Conservation (phyloP, 257 asterid genomes). For the Galeopsis tetrahit region DNA sequence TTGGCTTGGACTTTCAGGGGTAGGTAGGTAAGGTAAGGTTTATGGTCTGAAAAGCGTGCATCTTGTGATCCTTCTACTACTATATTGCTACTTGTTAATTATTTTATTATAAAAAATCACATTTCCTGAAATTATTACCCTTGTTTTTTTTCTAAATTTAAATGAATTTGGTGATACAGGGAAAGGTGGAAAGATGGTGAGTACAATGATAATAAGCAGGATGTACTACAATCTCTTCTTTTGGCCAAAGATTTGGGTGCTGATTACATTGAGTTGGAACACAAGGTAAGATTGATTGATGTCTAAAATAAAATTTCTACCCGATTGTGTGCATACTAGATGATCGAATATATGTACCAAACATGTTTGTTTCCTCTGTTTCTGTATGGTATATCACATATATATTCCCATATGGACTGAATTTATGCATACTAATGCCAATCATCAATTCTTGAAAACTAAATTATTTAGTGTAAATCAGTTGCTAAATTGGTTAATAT, state of each 20-base stretch:
- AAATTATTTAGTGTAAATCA: not conserved
- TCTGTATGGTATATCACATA: not conserved
- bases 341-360: too few relatives aligned
- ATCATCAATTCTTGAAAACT: not conserved
- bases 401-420: not conserved
- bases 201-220: conserved; percentile 37
- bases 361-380: not conserved
- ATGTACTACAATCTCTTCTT: conserved; percentile 43
- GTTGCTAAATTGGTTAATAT: not conserved
- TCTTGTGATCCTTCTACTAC: not conserved
- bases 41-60: not conserved
- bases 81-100: not conserved
- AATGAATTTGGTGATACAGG: conserved; percentile 40
- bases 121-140: not conserved
- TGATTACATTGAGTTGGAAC: conserved; percentile 62
- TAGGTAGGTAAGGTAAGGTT: not conserved
- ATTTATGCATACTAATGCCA: not conserved
- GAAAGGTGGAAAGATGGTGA: conserved; percentile 44
- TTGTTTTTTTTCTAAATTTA: not conserved
- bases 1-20: not conserved
- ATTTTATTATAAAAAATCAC: not conserved
- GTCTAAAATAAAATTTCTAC: too few relatives aligned
- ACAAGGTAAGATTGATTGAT: conserved; percentile 47
- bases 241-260: conserved; percentile 64
- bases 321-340: too few relatives aligned